Evolutionary conservation across 1,139 yeast species (phyloP).

Genomic region (Nakaseomyces nivariensis): DNA sequence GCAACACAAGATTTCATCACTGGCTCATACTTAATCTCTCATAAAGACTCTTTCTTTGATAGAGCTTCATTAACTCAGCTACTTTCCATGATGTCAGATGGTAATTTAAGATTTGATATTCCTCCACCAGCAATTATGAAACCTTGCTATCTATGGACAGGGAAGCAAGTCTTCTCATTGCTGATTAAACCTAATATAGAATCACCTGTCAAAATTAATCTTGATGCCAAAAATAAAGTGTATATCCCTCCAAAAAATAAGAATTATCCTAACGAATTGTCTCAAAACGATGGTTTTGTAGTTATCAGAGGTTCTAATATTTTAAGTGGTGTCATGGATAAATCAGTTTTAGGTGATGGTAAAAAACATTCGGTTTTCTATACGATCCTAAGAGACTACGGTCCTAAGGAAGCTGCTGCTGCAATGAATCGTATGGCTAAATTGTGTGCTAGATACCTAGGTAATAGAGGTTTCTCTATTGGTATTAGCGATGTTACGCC

Average conservation of each 20-base stretch:
- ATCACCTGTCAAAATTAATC: constrained; percentile 74
- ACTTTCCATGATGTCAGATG: constrained; percentile 94
- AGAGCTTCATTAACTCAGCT: constrained; percentile 76
- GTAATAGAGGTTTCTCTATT: constrained; percentile 92
- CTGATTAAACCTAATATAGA: constrained; percentile 71
- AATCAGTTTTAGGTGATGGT: constrained; percentile 93
- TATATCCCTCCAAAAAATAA: constrained; percentile 61
- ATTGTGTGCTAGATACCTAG: constrained; percentile 87
- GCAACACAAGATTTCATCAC: constrained; percentile 99
- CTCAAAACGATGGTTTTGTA: constrained; percentile 93
- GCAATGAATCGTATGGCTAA: constrained; percentile 99
- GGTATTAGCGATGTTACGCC: constrained; percentile 98
- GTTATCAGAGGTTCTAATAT: constrained; percentile 83
- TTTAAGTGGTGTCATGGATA: constrained; percentile 93
- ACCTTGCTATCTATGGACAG: constrained; percentile 91
- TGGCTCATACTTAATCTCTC: constrained; percentile 85
- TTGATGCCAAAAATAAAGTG: constrained; percentile 92
- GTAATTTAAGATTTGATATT: constrained; percentile 71
- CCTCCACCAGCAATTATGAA: constrained; percentile 94
- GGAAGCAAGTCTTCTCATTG: constrained; percentile 86
- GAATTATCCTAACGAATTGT: constrained; percentile 80
- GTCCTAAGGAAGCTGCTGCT: constrained; percentile 86
- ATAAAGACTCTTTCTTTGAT: constrained; percentile 87
- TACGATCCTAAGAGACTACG: constrained; percentile 88
- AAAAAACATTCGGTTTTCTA: constrained; percentile 95